phyloP scores from a whole-genome alignment of 768 basidiomycete species.

The Neoboletus subvelutipes region DNA sequence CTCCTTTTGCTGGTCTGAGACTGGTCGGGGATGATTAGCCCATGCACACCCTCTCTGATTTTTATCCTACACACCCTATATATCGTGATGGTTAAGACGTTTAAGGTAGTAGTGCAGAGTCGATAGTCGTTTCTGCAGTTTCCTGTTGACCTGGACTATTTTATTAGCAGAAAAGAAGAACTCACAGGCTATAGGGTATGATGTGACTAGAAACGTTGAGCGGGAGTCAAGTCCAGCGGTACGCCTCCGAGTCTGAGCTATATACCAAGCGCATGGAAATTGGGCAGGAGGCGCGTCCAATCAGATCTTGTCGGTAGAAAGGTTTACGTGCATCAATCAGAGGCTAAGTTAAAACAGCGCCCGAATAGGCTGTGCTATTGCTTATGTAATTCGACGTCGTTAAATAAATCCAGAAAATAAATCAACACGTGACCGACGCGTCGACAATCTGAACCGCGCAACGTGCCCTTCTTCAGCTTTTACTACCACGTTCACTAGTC shows the following conservation, averaged over 20 bases:
- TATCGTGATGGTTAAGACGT: slow-evolving; percentile 6
- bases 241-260: slow-evolving; percentile 11
- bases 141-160: slow-evolving; percentile 12
- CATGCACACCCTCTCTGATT: background rate
- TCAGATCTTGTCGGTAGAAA: slow-evolving; percentile 1
- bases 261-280: slow-evolving; percentile 34
- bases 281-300: slow-evolving; percentile 19
- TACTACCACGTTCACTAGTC: slow-evolving; percentile 5
- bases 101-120: slow-evolving; percentile 17
- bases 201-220: background rate
- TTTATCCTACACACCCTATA: slow-evolving; percentile 22
- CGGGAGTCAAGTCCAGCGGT: slow-evolving; percentile 1
- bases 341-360: slow-evolving; percentile 7
- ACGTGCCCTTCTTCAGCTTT: background rate
- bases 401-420: slow-evolving; percentile 26
- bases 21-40: slow-evolving; percentile 3
- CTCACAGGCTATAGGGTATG: background rate
- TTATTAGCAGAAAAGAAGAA: slow-evolving; percentile 1
- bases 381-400: slow-evolving; percentile 15
- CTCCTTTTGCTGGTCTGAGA: slow-evolving; percentile 32
- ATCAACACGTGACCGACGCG: slow-evolving; percentile 35
- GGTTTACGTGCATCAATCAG: slow-evolving; percentile 10
- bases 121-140: slow-evolving; percentile 15
- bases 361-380: slow-evolving; percentile 5
- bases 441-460: slow-evolving; percentile 32